Percentiles rank a stretch among this genome's conserved stretches.
Evolutionary conservation across 305 asterid species (phyloP).

Genomic region (Fraxinus dipetala): DNA sequence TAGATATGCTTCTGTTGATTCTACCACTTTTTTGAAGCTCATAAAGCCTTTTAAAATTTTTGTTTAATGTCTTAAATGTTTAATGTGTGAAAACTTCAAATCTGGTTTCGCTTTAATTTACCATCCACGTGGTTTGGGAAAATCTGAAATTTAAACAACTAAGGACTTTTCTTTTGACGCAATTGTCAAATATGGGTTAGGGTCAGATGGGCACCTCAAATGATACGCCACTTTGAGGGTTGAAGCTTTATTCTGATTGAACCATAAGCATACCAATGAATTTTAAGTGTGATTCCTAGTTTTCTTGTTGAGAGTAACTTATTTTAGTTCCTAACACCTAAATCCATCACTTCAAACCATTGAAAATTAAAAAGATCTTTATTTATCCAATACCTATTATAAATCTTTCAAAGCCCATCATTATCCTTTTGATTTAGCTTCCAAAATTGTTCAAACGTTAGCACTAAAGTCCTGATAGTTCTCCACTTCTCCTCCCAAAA

Average conservation of each 20-base stretch:
- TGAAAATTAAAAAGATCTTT: background rate
- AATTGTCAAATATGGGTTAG: background rate
- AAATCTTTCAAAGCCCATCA: background rate
- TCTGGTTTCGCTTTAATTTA: background rate
- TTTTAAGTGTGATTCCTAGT: background rate
- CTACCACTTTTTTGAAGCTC: background rate
- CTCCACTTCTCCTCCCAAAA: background rate
- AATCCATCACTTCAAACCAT: background rate
- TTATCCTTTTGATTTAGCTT: background rate
- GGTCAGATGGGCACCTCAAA: background rate
- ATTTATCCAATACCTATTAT: background rate
- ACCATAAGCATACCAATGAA: background rate
- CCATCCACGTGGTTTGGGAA: background rate
- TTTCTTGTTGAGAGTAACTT: background rate
- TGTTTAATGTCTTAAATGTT: slow-evolving; percentile 1
- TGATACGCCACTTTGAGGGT: background rate
- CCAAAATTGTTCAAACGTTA: background rate
- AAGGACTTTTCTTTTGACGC: background rate
- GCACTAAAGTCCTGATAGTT: background rate
- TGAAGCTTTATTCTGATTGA: background rate
- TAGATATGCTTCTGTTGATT: background rate
- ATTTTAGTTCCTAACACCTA: background rate
- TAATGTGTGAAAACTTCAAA: background rate
- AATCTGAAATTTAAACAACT: background rate
- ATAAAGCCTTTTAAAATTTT: background rate